Conservation (phyloP, 176 grass and related monocot genomes). For the Pontederia crassipes region DNA sequence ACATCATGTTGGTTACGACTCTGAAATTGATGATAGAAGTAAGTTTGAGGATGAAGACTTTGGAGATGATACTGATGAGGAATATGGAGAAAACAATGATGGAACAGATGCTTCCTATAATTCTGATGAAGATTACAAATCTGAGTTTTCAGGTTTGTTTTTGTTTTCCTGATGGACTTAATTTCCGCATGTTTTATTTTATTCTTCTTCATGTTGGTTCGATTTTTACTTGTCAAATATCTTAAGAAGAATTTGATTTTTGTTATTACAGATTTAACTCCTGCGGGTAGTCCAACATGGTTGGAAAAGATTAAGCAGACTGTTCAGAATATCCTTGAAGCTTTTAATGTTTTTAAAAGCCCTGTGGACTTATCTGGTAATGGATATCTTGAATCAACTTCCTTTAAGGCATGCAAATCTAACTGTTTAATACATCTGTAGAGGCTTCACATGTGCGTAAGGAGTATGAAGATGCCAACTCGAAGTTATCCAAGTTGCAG, state of each 20-base stretch:
- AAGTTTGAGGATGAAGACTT: slow-evolving; percentile 43
- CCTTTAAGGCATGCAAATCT: slow-evolving; percentile 7
- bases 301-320: slow-evolving; percentile 84
- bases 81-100: slow-evolving; percentile 52
- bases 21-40: slow-evolving; percentile 38
- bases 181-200: background rate
- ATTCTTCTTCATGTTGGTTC: background rate
- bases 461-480: slow-evolving; percentile 87
- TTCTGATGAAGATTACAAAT: slow-evolving; percentile 56
- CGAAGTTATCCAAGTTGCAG: slow-evolving; percentile 87
- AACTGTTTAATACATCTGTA: slow-evolving; percentile 32
- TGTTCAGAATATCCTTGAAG: slow-evolving; percentile 71
- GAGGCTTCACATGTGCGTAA: slow-evolving; percentile 70
- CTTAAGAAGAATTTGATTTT: background rate
- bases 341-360: slow-evolving; percentile 82
- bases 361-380: slow-evolving; percentile 87
- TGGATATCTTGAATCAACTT: slow-evolving; percentile 17
- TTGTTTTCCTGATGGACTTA: background rate
- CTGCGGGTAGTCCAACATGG: slow-evolving; percentile 45
- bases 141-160: slow-evolving; percentile 51
- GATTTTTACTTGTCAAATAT: background rate
- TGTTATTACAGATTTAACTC: slow-evolving; percentile 41
- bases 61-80: slow-evolving; percentile 42
- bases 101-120: slow-evolving; percentile 33
- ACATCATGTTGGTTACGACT: slow-evolving; percentile 42